A percentile compares a stretch with the other conserved stretches of the same genome.
Evolutionary conservation across 768 basidiomycete genomes (phyloP).

Genomic region (Russula ochroleuca): DNA sequence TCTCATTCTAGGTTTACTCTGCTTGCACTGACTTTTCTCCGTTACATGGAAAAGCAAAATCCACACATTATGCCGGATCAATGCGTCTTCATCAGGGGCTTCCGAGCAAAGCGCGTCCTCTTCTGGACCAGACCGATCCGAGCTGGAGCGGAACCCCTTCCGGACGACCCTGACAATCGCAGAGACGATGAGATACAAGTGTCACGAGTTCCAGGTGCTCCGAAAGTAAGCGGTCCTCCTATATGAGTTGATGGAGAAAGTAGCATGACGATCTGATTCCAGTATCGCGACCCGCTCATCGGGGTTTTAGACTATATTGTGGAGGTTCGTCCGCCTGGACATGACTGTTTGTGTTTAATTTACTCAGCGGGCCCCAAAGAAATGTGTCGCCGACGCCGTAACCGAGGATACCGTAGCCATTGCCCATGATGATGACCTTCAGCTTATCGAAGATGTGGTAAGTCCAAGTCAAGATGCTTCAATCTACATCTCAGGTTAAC

Average conservation of each 20-base stretch:
- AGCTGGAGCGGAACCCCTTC: constrained; percentile 1
- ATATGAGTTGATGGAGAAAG: not conserved
- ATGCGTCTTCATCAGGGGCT: constrained; percentile 21
- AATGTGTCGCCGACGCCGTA: not conserved
- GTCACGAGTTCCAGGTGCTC: not conserved
- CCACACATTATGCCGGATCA: not conserved
- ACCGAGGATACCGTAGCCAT: not conserved
- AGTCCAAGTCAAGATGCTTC: too few relatives aligned
- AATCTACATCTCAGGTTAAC: not conserved
- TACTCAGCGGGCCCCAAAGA: not conserved
- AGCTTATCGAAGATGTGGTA: constrained; percentile 8
- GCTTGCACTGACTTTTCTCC: not conserved
- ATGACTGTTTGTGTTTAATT: not conserved
- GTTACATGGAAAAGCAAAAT: not conserved
- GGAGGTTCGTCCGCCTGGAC: not conserved
- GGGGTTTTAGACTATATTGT: constrained; percentile 14
- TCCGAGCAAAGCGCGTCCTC: constrained; percentile 12
- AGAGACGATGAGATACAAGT: not conserved
- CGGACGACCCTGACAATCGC: constrained; percentile 2
- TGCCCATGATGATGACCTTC: constrained; percentile 16
- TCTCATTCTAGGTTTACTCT: too few relatives aligned
- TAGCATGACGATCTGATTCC: not conserved
- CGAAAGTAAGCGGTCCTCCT: not conserved
- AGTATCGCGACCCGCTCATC: constrained; percentile 13
- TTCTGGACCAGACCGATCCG: not conserved